Evolutionary conservation across 495 filamentous ascomycete species (phyloP), one percentile per base, ranked within the genome.

Genomic region (Rhypophila decipiens): DNA sequence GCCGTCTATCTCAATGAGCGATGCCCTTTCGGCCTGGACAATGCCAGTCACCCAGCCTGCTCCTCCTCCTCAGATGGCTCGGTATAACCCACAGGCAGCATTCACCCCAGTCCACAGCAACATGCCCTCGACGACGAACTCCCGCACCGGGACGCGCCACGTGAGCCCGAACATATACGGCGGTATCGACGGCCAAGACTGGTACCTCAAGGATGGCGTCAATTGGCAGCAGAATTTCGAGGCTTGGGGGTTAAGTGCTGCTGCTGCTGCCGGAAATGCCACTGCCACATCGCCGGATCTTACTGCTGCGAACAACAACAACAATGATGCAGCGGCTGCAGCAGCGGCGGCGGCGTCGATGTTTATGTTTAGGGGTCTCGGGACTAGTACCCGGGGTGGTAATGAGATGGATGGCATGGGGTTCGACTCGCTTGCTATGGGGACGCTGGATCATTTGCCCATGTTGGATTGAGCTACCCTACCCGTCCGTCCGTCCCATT

Each of bases 171-270:
- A 29, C 39, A 36, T 37, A 2, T 20, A 58, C 2, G 70, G 67
- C 44, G 64, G 63, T 11, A 64, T 72, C 35, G 72, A 75, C 44
- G 69, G 72, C 11, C 68, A 72, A 50, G 70, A 73, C 19, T 75
- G 72, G 72, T 75, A 72, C 49, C 53, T 75, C 4, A 75, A 72
- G 39, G 72, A 75, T 33, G 65, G 69, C 19, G 72, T 71, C 4
- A 69, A 61, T 36, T 75, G 72, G 72, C 70, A 73, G 27, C 64
- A 70, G n/a, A 57, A 67, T 13, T 75, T 74, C 42, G 61, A 70
- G 38, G 51, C 64, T 3, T 74, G 71, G 71, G 63, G 55, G 4
- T 49, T 65, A 44, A 52, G 51, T 13, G 48, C 43, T 24, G 36
- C 39, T 41, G 24, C 4, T 21, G 10, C 38, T 5, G 20, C 13